Evolutionary conservation across 768 basidiomycete genomes (phyloP).

Genomic region (Pleurotus salmoneostramineus): DNA sequence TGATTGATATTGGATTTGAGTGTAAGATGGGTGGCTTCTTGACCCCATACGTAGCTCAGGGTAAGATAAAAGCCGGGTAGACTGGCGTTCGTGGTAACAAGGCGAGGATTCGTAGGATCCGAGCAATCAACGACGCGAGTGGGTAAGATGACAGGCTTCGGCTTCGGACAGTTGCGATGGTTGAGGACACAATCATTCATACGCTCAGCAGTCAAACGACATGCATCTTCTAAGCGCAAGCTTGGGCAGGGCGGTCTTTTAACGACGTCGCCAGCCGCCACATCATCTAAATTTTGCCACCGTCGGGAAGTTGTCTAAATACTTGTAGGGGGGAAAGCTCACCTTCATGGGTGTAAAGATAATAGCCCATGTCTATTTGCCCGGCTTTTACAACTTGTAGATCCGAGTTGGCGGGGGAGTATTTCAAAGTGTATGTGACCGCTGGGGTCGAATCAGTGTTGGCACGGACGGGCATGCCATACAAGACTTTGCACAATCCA

Average conservation of each 20-base stretch:
- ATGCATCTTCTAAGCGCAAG: background rate
- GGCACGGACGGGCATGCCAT: too few species aligned
- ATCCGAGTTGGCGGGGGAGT: too few species aligned
- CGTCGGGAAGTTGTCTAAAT: too few species aligned
- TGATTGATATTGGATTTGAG: background rate
- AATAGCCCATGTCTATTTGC: too few species aligned
- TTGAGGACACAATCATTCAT: background rate
- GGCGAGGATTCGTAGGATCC: background rate
- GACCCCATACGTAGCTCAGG: background rate
- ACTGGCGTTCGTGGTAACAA: background rate
- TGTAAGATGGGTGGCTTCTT: background rate
- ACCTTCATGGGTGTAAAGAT: too few species aligned
- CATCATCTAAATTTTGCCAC: background rate
- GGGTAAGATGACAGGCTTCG: background rate
- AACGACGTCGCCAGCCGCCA: background rate
- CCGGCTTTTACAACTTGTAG: too few species aligned
- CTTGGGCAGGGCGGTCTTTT: background rate
- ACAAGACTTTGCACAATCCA: too few species aligned
- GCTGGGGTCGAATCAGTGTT: too few species aligned
- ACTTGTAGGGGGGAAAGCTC: too few species aligned
- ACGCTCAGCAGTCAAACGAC: background rate
- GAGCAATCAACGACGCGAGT: background rate
- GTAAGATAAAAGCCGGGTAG: background rate
- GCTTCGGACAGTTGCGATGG: background rate
- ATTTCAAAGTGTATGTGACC: too few species aligned